Evolutionary conservation across 768 basidiomycete species (phyloP), one percentile per base, ranked within the genome.

Genomic region (Chalciporus pseudorubinellus): DNA sequence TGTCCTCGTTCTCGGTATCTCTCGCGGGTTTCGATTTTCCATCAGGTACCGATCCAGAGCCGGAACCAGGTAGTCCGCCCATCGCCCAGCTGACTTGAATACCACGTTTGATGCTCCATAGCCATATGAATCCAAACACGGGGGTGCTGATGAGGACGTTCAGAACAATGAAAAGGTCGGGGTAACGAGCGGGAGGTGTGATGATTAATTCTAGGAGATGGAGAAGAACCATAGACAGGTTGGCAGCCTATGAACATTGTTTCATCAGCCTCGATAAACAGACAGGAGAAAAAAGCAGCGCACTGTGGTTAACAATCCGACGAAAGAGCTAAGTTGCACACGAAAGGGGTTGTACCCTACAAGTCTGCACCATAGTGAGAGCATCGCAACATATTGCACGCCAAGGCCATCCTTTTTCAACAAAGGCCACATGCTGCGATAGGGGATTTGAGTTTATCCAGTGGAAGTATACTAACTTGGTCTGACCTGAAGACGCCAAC

Each of bases 341-440:
- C 64, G 73, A 49, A 87, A 70, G 3, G 89, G 90, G 59, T 85
- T 84, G 57, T 89, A 81, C 1, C 95, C 94, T 47, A 95, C 77
- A 2, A 88, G 55, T 50, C 81, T 78, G 65, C 95, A 97, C 93
- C 93, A 98, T 3, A 94, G 59, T 0, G 86, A 21, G 14, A 83
- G 73, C 11, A 83, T 68, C 0, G 81, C 83, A 34, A 87, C 48
- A 59, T 94, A 95, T 66, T 89, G 90, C 14, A 89, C 56, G 0
- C 77, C 83, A 9, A 89, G 77, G 0, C 88, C 89, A 55, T 97
- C 95, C 52, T 80, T 78, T 61, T 84, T 82, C 22, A 97, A 70
- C 19, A 97, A 69, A 0, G 95, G 94, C 87, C 89, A 98, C 90
- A 97, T 94, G 63, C 95, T 95, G 63, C n/a, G 20, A 44, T 16